A percentile compares a stretch with the other conserved stretches of the same genome.
phyloP scores from a whole-genome alignment of 257 asterid species.

The Solanum peruvianum region DNA sequence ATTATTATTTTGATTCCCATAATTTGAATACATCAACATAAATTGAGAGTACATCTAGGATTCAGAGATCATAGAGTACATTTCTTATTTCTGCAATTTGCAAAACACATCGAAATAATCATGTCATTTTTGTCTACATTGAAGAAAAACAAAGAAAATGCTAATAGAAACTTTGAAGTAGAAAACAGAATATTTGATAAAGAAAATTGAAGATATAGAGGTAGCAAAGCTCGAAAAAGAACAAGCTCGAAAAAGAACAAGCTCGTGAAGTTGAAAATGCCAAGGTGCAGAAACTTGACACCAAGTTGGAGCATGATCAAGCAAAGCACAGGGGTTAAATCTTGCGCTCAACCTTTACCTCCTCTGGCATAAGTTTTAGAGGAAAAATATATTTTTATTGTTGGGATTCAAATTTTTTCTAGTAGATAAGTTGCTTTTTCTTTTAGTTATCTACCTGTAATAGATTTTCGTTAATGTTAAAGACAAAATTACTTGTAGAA shows the following conservation, averaged over 20 bases:
- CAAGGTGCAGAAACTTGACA: not conserved
- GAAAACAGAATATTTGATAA: not conserved
- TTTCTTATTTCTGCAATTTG: not conserved
- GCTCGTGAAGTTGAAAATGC: not conserved
- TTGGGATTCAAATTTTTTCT: too few species aligned
- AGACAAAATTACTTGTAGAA: too few species aligned
- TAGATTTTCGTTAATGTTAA: not conserved
- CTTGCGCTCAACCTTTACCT: not conserved
- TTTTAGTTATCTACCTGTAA: not conserved
- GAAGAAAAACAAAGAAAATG: not conserved
- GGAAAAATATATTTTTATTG: too few species aligned
- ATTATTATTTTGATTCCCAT: too few species aligned
- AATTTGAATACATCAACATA: too few species aligned
- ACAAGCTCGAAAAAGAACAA: not conserved
- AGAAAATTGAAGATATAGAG: not conserved
- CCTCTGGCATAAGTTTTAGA: too few species aligned
- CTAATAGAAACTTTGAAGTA: too few species aligned
- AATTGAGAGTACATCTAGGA: too few species aligned
- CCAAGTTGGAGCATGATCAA: not conserved
- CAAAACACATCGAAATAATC: not conserved
- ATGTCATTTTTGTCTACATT: not conserved
- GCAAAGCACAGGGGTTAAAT: not conserved
- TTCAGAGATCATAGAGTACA: too few species aligned
- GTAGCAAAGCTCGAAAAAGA: too few species aligned
- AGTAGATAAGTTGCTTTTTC: not conserved